These are phyloP conservation scores for Torulaspora pretoriensis DNA, from an alignment of 1,139 yeast genomes.

Conservation along the genomic window DNA sequence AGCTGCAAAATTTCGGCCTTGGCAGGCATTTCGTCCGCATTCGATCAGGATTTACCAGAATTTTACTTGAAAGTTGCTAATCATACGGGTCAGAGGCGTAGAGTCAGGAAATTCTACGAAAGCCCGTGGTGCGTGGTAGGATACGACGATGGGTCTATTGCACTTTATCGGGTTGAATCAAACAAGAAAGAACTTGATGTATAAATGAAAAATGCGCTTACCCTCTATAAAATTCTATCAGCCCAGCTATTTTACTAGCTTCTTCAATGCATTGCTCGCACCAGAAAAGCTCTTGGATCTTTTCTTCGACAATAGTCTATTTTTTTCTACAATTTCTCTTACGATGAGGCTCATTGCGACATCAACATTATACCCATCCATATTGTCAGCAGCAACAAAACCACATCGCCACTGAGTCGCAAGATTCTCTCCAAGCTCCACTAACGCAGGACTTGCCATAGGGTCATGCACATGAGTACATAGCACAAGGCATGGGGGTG, in stretches of 20 bases:
- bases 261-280: constrained; percentile 6
- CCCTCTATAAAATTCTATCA: background rate
- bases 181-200: background rate
- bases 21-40: constrained; percentile 7
- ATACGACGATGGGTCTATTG: constrained; percentile 33
- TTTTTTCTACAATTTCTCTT: constrained; percentile 53
- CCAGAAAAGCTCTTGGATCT: constrained; percentile 7
- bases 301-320: constrained; percentile 26
- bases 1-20: constrained; percentile 9
- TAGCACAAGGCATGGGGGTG: constrained; percentile 65
- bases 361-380: constrained; percentile 48
- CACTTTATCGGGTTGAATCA: constrained; percentile 5
- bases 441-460: constrained; percentile 53
- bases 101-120: constrained; percentile 16
- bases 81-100: constrained; percentile 17
- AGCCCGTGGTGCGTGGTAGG: constrained; percentile 32
- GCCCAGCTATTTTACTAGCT: constrained; percentile 3
- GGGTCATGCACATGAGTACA: constrained; percentile 58
- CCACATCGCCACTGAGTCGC: constrained; percentile 63
- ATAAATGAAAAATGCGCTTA: background rate
- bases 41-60: background rate
- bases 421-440: constrained; percentile 52
- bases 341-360: constrained; percentile 52
- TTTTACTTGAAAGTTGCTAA: background rate
- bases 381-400: constrained; percentile 55